phyloP scores from a whole-genome alignment of 1,284 basidiomycete genomes.

The Apiotrichum siamense region DNA sequence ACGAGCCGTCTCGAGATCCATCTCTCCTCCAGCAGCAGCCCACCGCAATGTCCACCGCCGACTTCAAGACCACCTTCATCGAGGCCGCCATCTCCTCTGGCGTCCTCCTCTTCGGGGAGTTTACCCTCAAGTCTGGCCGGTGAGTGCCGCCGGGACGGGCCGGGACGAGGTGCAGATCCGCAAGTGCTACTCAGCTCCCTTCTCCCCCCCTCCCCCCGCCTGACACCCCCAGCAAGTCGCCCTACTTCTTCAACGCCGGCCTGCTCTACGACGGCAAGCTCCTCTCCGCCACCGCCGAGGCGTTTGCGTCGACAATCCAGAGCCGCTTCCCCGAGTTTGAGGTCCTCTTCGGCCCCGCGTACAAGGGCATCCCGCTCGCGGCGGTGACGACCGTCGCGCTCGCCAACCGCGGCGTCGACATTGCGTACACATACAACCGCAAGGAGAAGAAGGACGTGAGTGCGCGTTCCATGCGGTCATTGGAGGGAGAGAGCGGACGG shows the following conservation, averaged over 20 bases:
- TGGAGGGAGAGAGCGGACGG: not conserved
- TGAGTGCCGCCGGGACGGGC: constrained; percentile 46
- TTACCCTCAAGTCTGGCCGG: constrained; percentile 92
- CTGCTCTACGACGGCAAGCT: constrained; percentile 78
- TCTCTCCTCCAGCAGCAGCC: too few relatives aligned
- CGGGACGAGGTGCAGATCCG: not conserved
- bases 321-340: constrained; percentile 64
- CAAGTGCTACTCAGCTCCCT: too few relatives aligned
- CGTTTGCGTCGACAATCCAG: constrained; percentile 64
- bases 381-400: constrained; percentile 78
- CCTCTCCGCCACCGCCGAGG: constrained; percentile 70
- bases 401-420: constrained; percentile 11
- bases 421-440: constrained; percentile 70
- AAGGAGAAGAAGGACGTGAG: constrained; percentile 81
- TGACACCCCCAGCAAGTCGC: constrained; percentile 60
- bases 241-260: constrained; percentile 96
- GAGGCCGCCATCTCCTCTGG: constrained; percentile 46
- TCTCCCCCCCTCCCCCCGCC: too few relatives aligned
- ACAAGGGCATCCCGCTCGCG: constrained; percentile 95
- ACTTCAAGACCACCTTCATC: constrained; percentile 45
- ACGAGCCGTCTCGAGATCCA: too few relatives aligned
- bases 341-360: constrained; percentile 92
- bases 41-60: constrained; percentile 7
- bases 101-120: constrained; percentile 76
- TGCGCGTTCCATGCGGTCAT: constrained; percentile 1